Percentiles rank a stretch among this genome's conserved stretches.
phyloP scores from a whole-genome alignment of 306 rosid species.

The Rosa lucieae region DNA sequence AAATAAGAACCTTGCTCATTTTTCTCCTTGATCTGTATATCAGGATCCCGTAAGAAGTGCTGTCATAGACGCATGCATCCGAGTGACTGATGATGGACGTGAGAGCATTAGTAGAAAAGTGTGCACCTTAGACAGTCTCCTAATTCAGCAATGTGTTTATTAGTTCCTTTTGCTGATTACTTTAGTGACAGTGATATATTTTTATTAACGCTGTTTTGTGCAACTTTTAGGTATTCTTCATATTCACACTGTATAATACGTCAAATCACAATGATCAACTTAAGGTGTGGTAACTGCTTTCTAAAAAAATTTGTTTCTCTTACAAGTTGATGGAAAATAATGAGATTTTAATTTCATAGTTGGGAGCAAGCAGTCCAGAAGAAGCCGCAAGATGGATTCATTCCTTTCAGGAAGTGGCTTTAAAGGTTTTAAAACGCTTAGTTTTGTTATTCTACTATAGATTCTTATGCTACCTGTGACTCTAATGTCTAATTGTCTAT shows the following conservation, averaged over 20 bases:
- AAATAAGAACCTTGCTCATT: background rate
- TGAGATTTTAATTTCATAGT: constrained; percentile 12
- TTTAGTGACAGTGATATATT: background rate
- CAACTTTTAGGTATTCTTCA: constrained; percentile 33
- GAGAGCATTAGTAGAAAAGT: constrained; percentile 43
- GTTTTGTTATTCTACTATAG: background rate
- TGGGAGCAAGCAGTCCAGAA: constrained; percentile 45
- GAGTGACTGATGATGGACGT: constrained; percentile 38
- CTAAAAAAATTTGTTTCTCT: background rate
- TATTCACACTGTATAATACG: constrained; percentile 35
- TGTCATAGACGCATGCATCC: constrained; percentile 37
- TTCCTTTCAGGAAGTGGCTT: constrained; percentile 34
- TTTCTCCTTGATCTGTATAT: background rate
- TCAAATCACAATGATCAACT: constrained; percentile 40
- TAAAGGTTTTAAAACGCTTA: constrained; percentile 16
- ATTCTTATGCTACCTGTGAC: background rate
- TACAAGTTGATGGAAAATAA: background rate
- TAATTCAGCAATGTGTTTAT: background rate
- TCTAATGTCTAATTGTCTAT: constrained; percentile 16
- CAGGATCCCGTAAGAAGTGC: constrained; percentile 36
- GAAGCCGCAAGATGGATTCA: constrained; percentile 45
- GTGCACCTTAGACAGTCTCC: background rate
- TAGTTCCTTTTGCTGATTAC: constrained; percentile 9
- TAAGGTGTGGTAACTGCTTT: constrained; percentile 25
- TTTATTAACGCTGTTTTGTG: constrained; percentile 1